Evolutionary conservation across 1,139 yeast species (phyloP).

Genomic region (Kodamaea plutei): DNA sequence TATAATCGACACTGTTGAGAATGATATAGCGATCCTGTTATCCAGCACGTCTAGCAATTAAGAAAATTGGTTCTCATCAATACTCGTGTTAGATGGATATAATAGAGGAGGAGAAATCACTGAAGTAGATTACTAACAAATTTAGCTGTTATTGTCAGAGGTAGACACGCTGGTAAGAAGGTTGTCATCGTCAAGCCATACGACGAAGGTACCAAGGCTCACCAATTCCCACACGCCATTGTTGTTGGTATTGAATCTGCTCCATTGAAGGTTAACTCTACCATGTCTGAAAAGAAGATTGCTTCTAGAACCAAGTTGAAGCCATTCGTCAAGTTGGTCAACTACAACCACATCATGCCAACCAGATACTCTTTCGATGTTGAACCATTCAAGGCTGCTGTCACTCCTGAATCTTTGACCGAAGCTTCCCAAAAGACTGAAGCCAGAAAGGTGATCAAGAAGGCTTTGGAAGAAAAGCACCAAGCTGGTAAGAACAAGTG

Average conservation of each 20-base stretch:
- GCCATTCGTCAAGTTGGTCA: conserved; percentile 98
- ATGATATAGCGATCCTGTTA: not conserved
- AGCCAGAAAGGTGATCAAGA: conserved; percentile 98
- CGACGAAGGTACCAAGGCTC: conserved; percentile 98
- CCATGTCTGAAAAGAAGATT: conserved; percentile 92
- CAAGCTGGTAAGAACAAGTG: conserved; percentile 99
- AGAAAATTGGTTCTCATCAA: too few species aligned
- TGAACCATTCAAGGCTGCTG: conserved; percentile 88
- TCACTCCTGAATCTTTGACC: conserved; percentile 89
- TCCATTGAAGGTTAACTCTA: conserved; percentile 96
- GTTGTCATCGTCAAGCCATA: conserved; percentile 98
- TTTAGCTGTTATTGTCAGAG: conserved; percentile 97
- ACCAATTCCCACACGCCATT: conserved; percentile 99
- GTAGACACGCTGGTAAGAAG: conserved; percentile 99
- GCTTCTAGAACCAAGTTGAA: conserved; percentile 98
- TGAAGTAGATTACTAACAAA: conserved; percentile 29
- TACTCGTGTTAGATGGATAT: too few species aligned
- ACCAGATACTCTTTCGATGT: conserved; percentile 99
- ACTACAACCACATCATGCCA: conserved; percentile 99
- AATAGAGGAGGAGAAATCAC: not conserved
- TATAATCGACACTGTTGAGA: conserved; percentile 31
- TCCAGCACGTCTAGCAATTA: not conserved
- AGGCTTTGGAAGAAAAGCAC: conserved; percentile 99
- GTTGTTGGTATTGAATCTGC: conserved; percentile 99
- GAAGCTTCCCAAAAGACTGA: conserved; percentile 99